Conservation (phyloP, 2,329 filamentous ascomycete genomes). For the Pseudocercospora pini-densiflorae region DNA sequence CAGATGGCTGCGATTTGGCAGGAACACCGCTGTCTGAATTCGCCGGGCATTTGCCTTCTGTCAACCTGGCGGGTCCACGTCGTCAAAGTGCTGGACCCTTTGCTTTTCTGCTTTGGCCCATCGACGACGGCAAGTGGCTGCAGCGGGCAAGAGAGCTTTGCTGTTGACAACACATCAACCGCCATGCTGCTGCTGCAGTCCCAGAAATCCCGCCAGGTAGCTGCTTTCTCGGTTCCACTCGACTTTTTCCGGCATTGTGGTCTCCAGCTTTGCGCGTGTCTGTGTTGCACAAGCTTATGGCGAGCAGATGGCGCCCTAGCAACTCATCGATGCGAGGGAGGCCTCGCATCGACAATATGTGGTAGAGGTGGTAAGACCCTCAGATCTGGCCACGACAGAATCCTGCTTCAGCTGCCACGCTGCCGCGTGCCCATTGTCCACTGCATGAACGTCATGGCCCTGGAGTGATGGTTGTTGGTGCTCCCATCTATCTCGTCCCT, state of each 20-base stretch:
- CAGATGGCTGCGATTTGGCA: constrained; percentile 18
- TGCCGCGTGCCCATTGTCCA: constrained; percentile 18
- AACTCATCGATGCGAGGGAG: constrained; percentile 11
- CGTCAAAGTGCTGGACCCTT: constrained; percentile 18
- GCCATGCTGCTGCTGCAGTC: constrained; percentile 22
- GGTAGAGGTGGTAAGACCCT: neutral
- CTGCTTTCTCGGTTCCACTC: constrained; percentile 30
- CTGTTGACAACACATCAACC: constrained; percentile 36
- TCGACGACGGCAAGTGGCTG: constrained; percentile 29
- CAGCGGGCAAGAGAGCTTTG: constrained; percentile 24
- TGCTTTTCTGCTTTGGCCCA: constrained; percentile 10
- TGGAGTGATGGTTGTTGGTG: constrained; percentile 16
- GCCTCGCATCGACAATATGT: constrained; percentile 7
- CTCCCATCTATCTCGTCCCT: constrained; percentile 13
- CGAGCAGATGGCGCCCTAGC: constrained; percentile 8
- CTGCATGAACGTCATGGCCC: constrained; percentile 21
- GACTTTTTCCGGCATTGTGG: constrained; percentile 16
- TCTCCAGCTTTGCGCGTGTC: constrained; percentile 15
- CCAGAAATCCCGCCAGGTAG: constrained; percentile 18
- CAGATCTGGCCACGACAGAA: constrained; percentile 16
- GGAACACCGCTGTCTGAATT: constrained; percentile 12
- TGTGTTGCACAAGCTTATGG: constrained; percentile 29
- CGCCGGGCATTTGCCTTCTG: constrained; percentile 13
- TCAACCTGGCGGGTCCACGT: constrained; percentile 14
- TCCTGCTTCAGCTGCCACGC: constrained; percentile 23